Conservation (phyloP, 2,329 filamentous ascomycete genomes). For the Stachybotrys chartarum region DNA sequence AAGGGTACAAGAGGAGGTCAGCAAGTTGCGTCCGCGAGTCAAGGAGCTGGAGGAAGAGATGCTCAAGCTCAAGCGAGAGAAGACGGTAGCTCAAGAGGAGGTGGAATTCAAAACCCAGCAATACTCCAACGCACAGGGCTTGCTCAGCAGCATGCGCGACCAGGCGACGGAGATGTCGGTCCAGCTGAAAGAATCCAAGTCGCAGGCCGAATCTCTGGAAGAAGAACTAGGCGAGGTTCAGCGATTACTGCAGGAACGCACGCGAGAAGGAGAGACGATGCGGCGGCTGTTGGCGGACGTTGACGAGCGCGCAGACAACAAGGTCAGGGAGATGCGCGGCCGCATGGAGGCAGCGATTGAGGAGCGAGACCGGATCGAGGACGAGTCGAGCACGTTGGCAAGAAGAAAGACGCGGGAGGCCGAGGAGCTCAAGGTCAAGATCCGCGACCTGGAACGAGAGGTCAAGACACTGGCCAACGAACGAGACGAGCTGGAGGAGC, state of each 20-base stretch:
- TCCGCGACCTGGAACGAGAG: conserved; percentile 75
- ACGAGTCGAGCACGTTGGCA: conserved; percentile 74
- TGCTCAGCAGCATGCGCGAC: conserved; percentile 89
- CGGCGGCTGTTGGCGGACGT: conserved; percentile 79
- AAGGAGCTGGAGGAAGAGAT: conserved; percentile 68
- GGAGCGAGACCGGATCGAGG: conserved; percentile 86
- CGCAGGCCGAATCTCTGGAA: conserved; percentile 77
- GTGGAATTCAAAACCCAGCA: conserved; percentile 78
- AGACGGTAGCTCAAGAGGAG: conserved; percentile 65
- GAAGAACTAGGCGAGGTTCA: conserved; percentile 90
- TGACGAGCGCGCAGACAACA: conserved; percentile 72
- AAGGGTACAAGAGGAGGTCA: conserved; percentile 64
- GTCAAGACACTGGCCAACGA: conserved; percentile 65
- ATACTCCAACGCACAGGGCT: conserved; percentile 74
- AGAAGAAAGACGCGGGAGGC: conserved; percentile 73
- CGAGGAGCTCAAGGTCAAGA: conserved; percentile 74
- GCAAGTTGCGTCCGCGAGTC: conserved; percentile 54
- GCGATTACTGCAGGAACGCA: conserved; percentile 77
- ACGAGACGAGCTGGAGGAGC: conserved; percentile 67
- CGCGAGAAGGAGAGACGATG: conserved; percentile 92
- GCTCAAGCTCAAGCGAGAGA: conserved; percentile 60
- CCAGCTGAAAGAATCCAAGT: conserved; percentile 84
- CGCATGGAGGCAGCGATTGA: conserved; percentile 87
- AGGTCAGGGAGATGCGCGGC: conserved; percentile 81
- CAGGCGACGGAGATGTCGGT: conserved; percentile 81